These are phyloP conservation scores for Chalciporus pseudorubinellus DNA, from an alignment of 768 basidiomycete species.

Conservation along the genomic window DNA sequence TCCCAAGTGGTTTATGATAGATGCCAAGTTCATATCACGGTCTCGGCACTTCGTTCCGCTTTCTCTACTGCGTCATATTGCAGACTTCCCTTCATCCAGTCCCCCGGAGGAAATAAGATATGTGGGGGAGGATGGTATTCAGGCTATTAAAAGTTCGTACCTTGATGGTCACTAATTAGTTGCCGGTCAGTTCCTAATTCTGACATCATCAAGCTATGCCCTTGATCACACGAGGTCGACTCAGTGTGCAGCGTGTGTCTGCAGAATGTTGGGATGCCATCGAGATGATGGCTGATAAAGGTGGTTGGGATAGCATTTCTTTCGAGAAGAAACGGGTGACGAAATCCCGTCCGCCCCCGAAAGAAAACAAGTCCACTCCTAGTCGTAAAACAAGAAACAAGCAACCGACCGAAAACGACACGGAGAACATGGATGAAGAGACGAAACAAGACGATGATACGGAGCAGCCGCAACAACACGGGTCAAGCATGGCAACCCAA, in stretches of 20 bases:
- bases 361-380: neutral
- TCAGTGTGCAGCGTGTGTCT: constrained; percentile 84
- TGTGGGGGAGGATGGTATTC: constrained; percentile 57
- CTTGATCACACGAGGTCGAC: constrained; percentile 72
- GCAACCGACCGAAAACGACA: neutral
- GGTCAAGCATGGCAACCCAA: neutral
- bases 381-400: neutral
- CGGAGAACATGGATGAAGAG: constrained; percentile 6
- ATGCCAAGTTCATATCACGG: constrained; percentile 64
- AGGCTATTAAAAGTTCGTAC: constrained; percentile 59
- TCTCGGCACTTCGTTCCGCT: constrained; percentile 76
- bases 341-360: neutral
- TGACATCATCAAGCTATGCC: constrained; percentile 58
- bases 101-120: constrained; percentile 62
- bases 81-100: constrained; percentile 35
- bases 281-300: constrained; percentile 56
- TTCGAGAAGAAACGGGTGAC: constrained; percentile 37
- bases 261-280: constrained; percentile 65
- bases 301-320: constrained; percentile 71
- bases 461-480: neutral
- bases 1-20: constrained; percentile 95
- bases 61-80: constrained; percentile 66
- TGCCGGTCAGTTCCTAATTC: constrained; percentile 4
- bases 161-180: constrained; percentile 2
- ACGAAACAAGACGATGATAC: constrained; percentile 3